A percentile compares a stretch with the other conserved stretches of the same genome.
These are phyloP conservation scores for Leccinellum albellum DNA, from an alignment of 768 basidiomycete species.

Conservation along the genomic window DNA sequence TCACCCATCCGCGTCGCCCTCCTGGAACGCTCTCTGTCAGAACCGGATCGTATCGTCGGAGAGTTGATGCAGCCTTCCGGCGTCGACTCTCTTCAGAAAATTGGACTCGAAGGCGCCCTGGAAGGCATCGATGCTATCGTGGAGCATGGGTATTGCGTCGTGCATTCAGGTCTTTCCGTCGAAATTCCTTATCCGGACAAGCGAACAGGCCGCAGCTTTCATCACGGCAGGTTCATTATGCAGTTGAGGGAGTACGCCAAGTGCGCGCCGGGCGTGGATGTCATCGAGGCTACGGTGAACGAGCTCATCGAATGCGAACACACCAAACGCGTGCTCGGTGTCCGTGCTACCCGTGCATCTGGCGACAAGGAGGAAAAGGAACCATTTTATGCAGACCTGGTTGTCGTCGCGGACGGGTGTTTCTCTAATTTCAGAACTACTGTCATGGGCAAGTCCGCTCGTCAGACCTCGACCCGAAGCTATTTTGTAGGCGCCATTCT, in stretches of 20 bases:
- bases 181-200: conserved; percentile 83
- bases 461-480: conserved; percentile 56
- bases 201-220: conserved; percentile 80
- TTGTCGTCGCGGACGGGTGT: conserved; percentile 91
- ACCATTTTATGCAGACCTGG: conserved; percentile 67
- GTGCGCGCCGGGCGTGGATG: conserved; percentile 60
- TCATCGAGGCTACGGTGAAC: conserved; percentile 82
- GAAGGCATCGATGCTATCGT: conserved; percentile 87
- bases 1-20: conserved; percentile 74
- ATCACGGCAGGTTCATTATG: conserved; percentile 90
- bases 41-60: conserved; percentile 96
- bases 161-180: conserved; percentile 58
- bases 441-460: conserved; percentile 52
- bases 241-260: conserved; percentile 65
- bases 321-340: conserved; percentile 58
- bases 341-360: conserved; percentile 49
- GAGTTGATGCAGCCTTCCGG: conserved; percentile 96
- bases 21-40: conserved; percentile 85
- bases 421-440: conserved; percentile 84
- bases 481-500: conserved; percentile 87
- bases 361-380: conserved; percentile 40
- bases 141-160: conserved; percentile 82
- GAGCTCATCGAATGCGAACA: conserved; percentile 61
- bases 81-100: conserved; percentile 62
- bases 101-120: conserved; percentile 74